Base-by-base conservation (phyloP, 129 eudicot genomes). In the Chrysanthemum makinoi region DNA sequence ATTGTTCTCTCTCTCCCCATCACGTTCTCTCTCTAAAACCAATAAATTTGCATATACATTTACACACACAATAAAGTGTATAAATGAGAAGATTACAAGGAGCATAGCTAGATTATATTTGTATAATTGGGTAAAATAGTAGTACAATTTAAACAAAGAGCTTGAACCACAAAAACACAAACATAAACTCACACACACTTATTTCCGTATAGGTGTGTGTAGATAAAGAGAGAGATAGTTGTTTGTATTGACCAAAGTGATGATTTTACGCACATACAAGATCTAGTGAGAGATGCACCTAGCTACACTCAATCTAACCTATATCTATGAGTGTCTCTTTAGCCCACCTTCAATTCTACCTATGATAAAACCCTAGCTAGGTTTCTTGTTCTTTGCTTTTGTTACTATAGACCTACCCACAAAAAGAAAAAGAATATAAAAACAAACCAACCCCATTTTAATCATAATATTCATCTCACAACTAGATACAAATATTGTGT, bases 361-460 rank as follows among this genome's bases (percentile, higher is more conserved):
- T 73, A 65, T 57, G 65, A 39, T 39, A 39, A 39, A 75, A 72
- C 84, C 86, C 84, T 86, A 83, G 87, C 72, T 76, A 76, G 70
- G 84, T 86, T 80, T 80, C 70, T 77, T 62, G 50, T 80, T 80
- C 72, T 20, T 80, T 70, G 76, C 71, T 72, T 74, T 52, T 66
- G 59, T 70, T 70, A 54, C 43, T 68, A 7, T 39, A 70, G 61
- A 77, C 81, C 61, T 70, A 70, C 72, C 72, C 72, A 54, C 44
- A 77, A 61, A 13, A 70, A 70, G 49, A 61, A 77, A 50, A 69
- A 60, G 33, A 70, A 70, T 0, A 60, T 24, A 69, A 52, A 39
- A 60, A 30, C 47, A 50, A 10, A 60, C 69, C 49, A n/a, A 66
- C 51, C 62, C 83, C 79, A 57, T 65, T 71, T 61, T 57, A 12